These are phyloP conservation scores for Dictyostelium capitatum DNA, from an alignment of 78 protist species.

Conservation along the genomic window DNA sequence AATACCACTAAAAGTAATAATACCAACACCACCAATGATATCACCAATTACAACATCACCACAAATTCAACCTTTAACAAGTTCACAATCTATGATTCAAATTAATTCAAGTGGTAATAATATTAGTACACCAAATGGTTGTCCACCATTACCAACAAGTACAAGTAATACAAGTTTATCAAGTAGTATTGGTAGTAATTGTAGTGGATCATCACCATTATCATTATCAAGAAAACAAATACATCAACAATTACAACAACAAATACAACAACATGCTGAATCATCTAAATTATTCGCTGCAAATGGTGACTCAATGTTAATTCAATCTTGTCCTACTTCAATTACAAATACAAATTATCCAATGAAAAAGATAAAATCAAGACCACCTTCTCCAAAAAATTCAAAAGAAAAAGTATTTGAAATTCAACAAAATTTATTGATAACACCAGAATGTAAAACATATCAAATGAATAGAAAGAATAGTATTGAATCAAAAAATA, in stretches of 20 bases:
- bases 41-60: not conserved
- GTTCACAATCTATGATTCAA: not conserved
- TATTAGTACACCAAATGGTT: not conserved
- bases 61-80: not conserved
- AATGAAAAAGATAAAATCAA: not conserved
- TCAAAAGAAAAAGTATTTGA: constrained; percentile 4
- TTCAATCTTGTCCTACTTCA: constrained; percentile 58
- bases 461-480: not conserved
- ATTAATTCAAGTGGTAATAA: not conserved
- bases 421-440: constrained; percentile 8
- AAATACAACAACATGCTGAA: not conserved
- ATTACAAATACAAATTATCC: constrained; percentile 69
- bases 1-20: not conserved
- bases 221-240: constrained; percentile 2
- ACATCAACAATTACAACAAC: not conserved
- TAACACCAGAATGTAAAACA: not conserved
- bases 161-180: constrained; percentile 4
- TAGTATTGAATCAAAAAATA: not conserved
- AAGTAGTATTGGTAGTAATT: constrained; percentile 6
- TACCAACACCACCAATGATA: not conserved
- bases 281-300: constrained; percentile 20
- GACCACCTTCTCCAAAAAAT: constrained; percentile 11
- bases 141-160: not conserved
- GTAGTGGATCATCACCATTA: not conserved
- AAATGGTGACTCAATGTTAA: constrained; percentile 31